Base-by-base conservation (phyloP, 441 rosid genomes). In the Kokia cookei region DNA sequence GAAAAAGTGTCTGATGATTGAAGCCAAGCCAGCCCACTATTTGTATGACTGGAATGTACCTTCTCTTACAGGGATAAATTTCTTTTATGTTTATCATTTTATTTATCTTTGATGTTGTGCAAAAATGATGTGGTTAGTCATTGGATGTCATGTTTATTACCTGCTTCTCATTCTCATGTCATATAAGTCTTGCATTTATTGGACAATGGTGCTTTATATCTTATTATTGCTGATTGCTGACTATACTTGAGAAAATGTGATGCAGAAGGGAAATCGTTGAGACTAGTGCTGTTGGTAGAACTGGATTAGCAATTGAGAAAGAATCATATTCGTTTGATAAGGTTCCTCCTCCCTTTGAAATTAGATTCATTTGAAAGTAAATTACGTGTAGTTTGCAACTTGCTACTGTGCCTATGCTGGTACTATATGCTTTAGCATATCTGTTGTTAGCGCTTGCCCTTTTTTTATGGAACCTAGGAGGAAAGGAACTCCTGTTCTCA, bases 291-390 rank as follows among this genome's bases (percentile, higher is more conserved):
- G 24, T 73, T 69, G 82, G 78, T 82, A 72, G 79, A 78, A 79
- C 81, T 69, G 82, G 75, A 73, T 77, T 81, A 45, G 75, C 81
- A 54, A 66, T 74, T 65, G 83, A 75, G 72, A 83, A 78, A 77
- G 93, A 85, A 72, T 80, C 84, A 14, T 89, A 83, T 81, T 87
- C 96, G 75, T 90, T 96, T 89, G 97, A 92, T 79, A 85, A 92
- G 97, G 98, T 91, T 83, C 27, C 67, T 43, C 58, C 83, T 83
- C 59, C 63, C 57, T 60, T 43, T 68, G 43, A 50, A 64, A 68
- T 12, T 51, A 64, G 42, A 42, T 47, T 69, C 59, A 43, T 71
- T 42, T 19, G 1, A 10, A 42, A 27, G 26, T 42, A 19, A 40
- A 22, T 45, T 50, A 42, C 9, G 69, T 37, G 68, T 65, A 55